Evolutionary conservation across 768 basidiomycete species (phyloP), one percentile per base, ranked within the genome.

Genomic region (Lactifluus hygrophoroides): DNA sequence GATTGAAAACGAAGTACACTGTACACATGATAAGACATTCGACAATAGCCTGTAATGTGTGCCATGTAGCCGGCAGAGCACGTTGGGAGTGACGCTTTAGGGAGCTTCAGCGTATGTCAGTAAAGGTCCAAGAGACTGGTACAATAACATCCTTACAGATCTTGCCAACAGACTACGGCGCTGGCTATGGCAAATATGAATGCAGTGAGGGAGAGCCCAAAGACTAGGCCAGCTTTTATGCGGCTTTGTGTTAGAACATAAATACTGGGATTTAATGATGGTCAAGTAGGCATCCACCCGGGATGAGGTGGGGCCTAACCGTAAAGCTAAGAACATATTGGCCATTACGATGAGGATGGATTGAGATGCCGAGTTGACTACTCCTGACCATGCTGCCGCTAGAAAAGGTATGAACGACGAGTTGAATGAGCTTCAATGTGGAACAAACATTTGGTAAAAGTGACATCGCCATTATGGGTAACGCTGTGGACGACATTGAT

Each of bases 21-120:
- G 42, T 23, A 44, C 51, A 42, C 40, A 44, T 53, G 11, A 53
- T 53, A 5, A 53, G 51, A n/a, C 38, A 43, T n/a, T 53, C 51
- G 13, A 27, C 19, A 13, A 53, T 8, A 21, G 32, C 40, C 21
- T 53, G 51, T 16, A 30, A 23, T 4, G 9, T 27, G 3, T 44
- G 51, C 51, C 51, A 53, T 4, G 34, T 16, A 17, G n/a, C 19
- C n/a, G 51, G 11, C n/a, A n/a, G 14, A 3, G n/a, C 19, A 28
- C 13, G 51, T 21, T 30, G 16, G 19, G 19, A 5, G 17, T 4
- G 8, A 17, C 6, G 5, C 5, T 7, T 8, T 16, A 14, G 5
- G 5, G 10, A 0, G 16, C 50, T 51, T 25, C 17, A 27, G 14
- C 23, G 8, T 14, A n/a, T n/a, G 38, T 40, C 17, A 50, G 48